Percentiles rank a stretch among this genome's conserved stretches.
Evolutionary conservation across 2,329 filamentous ascomycete genomes (phyloP).

Genomic region (Didymella lethalis): DNA sequence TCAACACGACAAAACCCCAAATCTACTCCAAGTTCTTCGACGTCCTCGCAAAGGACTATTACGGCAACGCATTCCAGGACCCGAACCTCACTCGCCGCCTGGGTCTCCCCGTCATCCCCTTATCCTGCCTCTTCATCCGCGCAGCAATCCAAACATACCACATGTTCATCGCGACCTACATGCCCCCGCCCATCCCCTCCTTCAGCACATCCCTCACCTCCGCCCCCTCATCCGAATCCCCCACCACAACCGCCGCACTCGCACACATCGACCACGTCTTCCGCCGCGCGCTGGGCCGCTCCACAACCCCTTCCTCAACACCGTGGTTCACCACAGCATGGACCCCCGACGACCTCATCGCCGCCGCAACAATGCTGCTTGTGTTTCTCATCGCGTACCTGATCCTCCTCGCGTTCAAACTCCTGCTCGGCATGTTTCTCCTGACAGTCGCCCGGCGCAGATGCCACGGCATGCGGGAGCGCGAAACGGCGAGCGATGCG

Average conservation of each 20-base stretch:
- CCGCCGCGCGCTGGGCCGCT: conserved; percentile 77
- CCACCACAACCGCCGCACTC: conserved; percentile 77
- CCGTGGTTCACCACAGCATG: conserved; percentile 52
- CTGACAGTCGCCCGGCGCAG: conserved; percentile 80
- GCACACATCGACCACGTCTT: conserved; percentile 81
- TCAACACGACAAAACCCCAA: conserved; percentile 93
- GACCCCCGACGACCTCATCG: conserved; percentile 76
- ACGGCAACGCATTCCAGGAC: conserved; percentile 91
- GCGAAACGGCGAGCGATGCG: conserved; percentile 65
- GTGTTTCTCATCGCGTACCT: conserved; percentile 87
- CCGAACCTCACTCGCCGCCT: conserved; percentile 89
- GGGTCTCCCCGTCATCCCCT: conserved; percentile 87
- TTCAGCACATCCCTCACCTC: conserved; percentile 70
- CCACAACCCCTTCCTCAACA: conserved; percentile 51
- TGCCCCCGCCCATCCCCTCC: conserved; percentile 76
- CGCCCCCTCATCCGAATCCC: conserved; percentile 59
- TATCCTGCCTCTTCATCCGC: conserved; percentile 94
- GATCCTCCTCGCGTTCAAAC: conserved; percentile 79
- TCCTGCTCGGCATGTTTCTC: conserved; percentile 87
- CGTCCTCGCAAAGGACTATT: conserved; percentile 96
- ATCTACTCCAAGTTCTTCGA: conserved; percentile 92
- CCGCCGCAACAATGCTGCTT: conserved; percentile 80
- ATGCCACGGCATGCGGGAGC: conserved; percentile 80
- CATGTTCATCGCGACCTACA: conserved; percentile 92
- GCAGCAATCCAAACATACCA: conserved; percentile 96